These are phyloP conservation scores for Colletotrichum lindemuthianum DNA, from an alignment of 2,329 filamentous ascomycete species.

Conservation along the genomic window DNA sequence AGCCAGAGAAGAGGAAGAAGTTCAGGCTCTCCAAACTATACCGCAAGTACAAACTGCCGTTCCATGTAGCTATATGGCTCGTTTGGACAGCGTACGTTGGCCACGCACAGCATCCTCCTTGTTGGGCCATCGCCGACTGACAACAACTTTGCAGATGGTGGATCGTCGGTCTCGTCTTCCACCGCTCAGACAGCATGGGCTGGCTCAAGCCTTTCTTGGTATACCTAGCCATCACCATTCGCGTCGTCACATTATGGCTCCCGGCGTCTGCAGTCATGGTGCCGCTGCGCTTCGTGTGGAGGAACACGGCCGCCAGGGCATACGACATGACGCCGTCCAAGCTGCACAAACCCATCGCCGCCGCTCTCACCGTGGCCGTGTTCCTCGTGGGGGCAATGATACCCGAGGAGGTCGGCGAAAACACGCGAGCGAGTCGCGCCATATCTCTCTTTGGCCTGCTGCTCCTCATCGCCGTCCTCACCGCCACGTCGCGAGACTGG, in stretches of 20 bases:
- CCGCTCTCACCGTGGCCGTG: constrained; percentile 20
- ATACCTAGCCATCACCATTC: constrained; percentile 70
- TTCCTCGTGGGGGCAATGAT: constrained; percentile 30
- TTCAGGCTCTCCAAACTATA: constrained; percentile 1
- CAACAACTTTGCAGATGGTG: constrained; percentile 16
- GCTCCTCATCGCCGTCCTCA: constrained; percentile 27
- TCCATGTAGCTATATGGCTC: constrained; percentile 26
- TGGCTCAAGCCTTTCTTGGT: constrained; percentile 74
- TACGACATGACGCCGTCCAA: constrained; percentile 24
- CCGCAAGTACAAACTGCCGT: constrained; percentile 20
- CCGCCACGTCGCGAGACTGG: constrained; percentile 28
- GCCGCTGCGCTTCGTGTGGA: constrained; percentile 25
- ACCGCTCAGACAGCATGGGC: constrained; percentile 47
- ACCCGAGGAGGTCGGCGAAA: constrained; percentile 25
- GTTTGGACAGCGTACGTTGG: constrained; percentile 28
- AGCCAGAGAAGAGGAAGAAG: constrained; percentile 9
- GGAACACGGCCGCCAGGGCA: constrained; percentile 12
- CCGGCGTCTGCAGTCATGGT: constrained; percentile 28
- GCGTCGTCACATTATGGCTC: constrained; percentile 54
- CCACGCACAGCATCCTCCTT: neutral
- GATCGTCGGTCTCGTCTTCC: constrained; percentile 33
- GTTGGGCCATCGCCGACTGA: neutral
- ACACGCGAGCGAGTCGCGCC: constrained; percentile 28
- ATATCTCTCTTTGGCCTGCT: constrained; percentile 29
- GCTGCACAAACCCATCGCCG: constrained; percentile 29